Evolutionary conservation across 257 asterid species (phyloP).

Genomic region (Salvia hispanica): DNA sequence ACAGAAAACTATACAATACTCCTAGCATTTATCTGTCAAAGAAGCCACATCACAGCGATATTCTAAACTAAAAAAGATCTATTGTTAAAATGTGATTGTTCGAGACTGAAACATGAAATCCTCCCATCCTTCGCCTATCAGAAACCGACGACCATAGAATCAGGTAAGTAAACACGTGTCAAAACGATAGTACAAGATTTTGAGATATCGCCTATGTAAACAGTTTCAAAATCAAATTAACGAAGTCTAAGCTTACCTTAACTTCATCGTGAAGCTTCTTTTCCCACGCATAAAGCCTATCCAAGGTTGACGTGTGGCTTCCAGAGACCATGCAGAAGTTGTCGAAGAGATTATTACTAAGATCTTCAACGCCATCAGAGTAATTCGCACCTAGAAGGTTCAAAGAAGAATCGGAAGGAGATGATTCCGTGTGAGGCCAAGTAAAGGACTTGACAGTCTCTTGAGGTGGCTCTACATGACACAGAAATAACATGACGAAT

Average conservation of each 20-base stretch:
- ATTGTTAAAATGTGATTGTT: too few relatives aligned
- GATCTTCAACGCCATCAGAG: slow-evolving; percentile 51
- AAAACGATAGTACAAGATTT: too few relatives aligned
- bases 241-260: slow-evolving; percentile 51
- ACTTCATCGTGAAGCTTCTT: slow-evolving; percentile 98
- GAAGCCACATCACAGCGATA: too few relatives aligned
- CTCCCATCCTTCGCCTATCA: too few relatives aligned
- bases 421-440: slow-evolving; percentile 87
- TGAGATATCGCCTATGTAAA: not conserved
- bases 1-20: not conserved
- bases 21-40: too few relatives aligned
- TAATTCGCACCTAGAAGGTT: slow-evolving; percentile 63
- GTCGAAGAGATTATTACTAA: slow-evolving; percentile 61
- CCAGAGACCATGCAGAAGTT: slow-evolving; percentile 85
- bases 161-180: too few relatives aligned
- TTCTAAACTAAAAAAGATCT: too few relatives aligned
- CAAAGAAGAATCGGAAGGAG: slow-evolving; percentile 83
- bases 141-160: too few relatives aligned
- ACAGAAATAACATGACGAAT: slow-evolving; percentile 23
- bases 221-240: not conserved
- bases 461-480: slow-evolving; percentile 69
- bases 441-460: slow-evolving; percentile 78
- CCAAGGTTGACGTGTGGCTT: slow-evolving; percentile 96
- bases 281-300: slow-evolving; percentile 96
- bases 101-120: too few relatives aligned